Evolutionary conservation across 129 eudicot species (phyloP), one percentile per base, ranked within the genome.

Genomic region (Calendula officinalis): DNA sequence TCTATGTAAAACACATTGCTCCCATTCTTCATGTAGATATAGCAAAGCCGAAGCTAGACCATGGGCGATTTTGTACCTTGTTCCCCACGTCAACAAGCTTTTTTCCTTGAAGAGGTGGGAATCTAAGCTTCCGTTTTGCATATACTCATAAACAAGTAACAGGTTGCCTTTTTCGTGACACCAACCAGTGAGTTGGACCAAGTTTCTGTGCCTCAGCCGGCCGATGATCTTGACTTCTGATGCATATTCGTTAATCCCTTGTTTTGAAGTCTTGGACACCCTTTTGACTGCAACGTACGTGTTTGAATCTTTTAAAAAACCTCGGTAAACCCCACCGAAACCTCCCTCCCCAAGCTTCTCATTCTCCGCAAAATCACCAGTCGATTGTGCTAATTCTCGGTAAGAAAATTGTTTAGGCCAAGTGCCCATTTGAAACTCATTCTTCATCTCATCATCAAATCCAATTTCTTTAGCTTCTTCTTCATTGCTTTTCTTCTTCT

Each of bases 291-390:
- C 79, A 30, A 64, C 35, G n/a, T 55, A 71, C 0, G 56, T 38
- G 16, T 7, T 50, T 12, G 37, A 17, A 35, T 72, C 72, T 38
- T 30, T 62, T 41, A 67, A 61, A 30, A 67, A 67, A 35, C 82
- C 76, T 55, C 40, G 67, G 35, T 80, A 80, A 15, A 76, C 79
- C 5, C 65, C 73, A 15, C 85, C 82, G 10, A 80, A 80, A 11
- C 81, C 85, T 47, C 85, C 82, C 58, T 81, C 77, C 11, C 90
- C 90, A 38, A 84, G 79, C 71, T 84, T 84, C 64, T 70, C 22
- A 0, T 37, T 43, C 14, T 75, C 78, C 1, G 74, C 54, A 70
- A 84, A 81, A 30, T 75, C 64, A 57, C 12, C 17, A 0, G 84
- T 81, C 0, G 83, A 69, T 0, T 33, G 45, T 8, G 74, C 75